Conservation (phyloP, 2,329 filamentous ascomycete species). For the Dactylellina sp. region DNA sequence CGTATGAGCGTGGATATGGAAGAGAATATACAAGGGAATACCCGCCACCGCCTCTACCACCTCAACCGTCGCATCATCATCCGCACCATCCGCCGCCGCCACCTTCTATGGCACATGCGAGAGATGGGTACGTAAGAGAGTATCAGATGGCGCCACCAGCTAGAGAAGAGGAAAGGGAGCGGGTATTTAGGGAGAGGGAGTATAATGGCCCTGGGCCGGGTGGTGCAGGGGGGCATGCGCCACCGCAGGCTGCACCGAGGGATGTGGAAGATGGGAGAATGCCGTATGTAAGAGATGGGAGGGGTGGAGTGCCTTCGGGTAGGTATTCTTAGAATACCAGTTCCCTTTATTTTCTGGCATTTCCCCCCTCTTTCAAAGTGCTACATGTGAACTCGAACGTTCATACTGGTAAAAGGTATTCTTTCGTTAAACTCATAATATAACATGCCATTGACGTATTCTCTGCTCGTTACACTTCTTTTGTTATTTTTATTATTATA, state of each 20-base stretch:
- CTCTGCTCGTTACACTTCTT: too few relatives aligned
- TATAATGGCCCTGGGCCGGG: neutral
- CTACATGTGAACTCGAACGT: neutral
- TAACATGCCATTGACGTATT: too few relatives aligned
- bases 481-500: too few relatives aligned
- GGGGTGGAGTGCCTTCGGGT: constrained; percentile 6
- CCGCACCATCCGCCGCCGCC: constrained; percentile 30
- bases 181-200: constrained; percentile 43
- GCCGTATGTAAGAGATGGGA: constrained; percentile 39
- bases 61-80: constrained; percentile 19
- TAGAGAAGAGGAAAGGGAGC: constrained; percentile 40
- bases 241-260: neutral
- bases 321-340: constrained; percentile 30
- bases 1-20: constrained; percentile 42
- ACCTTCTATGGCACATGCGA: constrained; percentile 12
- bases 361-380: neutral
- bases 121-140: constrained; percentile 42
- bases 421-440: too few relatives aligned
- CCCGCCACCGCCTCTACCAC: constrained; percentile 18
- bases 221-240: too few relatives aligned
- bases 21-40: constrained; percentile 43
- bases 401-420: too few relatives aligned
- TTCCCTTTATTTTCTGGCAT: constrained; percentile 5
- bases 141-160: constrained; percentile 31
- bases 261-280: constrained; percentile 40